Percentiles rank a stretch among this genome's conserved stretches.
Evolutionary conservation across 306 rosid genomes (phyloP).

Genomic region (Pueraria montana): DNA sequence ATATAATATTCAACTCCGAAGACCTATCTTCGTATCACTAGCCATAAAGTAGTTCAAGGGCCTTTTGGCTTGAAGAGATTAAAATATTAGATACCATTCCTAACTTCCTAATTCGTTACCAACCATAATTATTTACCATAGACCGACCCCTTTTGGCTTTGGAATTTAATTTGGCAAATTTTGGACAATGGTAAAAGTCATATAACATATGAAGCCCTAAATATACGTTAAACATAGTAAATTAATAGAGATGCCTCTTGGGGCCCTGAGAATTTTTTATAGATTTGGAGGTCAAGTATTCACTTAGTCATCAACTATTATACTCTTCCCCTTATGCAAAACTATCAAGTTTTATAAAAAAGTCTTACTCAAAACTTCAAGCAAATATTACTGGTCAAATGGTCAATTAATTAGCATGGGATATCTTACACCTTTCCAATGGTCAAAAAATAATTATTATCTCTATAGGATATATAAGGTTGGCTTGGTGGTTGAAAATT

Average conservation of each 20-base stretch:
- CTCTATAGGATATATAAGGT: no score
- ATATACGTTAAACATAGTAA: background rate
- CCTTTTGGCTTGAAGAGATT: background rate
- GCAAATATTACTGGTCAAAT: background rate
- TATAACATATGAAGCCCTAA: background rate
- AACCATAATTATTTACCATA: background rate
- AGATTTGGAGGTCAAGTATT: background rate
- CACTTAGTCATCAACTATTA: background rate
- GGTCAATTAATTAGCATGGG: background rate
- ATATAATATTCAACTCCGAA: slow-evolving; percentile 15
- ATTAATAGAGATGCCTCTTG: background rate
- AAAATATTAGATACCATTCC: background rate
- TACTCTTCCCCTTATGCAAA: background rate
- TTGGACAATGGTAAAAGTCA: slow-evolving; percentile 39
- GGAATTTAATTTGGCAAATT: slow-evolving; percentile 26
- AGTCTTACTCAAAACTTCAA: background rate
- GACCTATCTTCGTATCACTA: slow-evolving; percentile 16
- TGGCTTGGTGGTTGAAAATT: no score
- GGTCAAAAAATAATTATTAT: slow-evolving; percentile 18
- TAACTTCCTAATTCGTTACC: background rate
- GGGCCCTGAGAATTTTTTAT: background rate
- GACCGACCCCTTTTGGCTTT: background rate
- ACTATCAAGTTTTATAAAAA: background rate
- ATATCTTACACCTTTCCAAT: background rate
- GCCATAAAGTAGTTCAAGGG: slow-evolving; percentile 30